These are phyloP conservation scores for Sordariomycetes sp. DNA, from an alignment of 2,329 filamentous ascomycete species.

Conservation along the genomic window DNA sequence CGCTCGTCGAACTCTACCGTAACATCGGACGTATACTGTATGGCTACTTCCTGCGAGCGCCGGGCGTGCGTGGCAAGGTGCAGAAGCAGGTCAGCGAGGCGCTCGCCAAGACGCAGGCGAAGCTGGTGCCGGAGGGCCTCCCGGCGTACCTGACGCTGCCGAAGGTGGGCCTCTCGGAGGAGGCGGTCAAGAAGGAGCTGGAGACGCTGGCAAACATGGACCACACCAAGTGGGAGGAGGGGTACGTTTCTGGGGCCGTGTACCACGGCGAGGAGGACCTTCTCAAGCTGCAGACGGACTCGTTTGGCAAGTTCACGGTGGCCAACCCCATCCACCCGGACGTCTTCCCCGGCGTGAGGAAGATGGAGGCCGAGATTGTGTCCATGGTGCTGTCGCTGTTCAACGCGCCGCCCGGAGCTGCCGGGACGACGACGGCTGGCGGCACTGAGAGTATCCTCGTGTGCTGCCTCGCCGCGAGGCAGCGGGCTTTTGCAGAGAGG, in stretches of 20 bases:
- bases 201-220: slow-evolving; percentile 71
- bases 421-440: slow-evolving; percentile 81
- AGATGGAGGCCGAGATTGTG: slow-evolving; percentile 98
- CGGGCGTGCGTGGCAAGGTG: slow-evolving; percentile 76
- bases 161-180: slow-evolving; percentile 68
- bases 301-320: slow-evolving; percentile 88
- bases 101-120: slow-evolving; percentile 66
- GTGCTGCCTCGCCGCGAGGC: slow-evolving; percentile 80
- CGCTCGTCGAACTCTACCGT: slow-evolving; percentile 60
- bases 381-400: slow-evolving; percentile 89
- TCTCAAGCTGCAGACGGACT: slow-evolving; percentile 75
- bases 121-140: slow-evolving; percentile 64
- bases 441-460: slow-evolving; percentile 96
- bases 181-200: slow-evolving; percentile 69
- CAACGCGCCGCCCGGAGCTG: slow-evolving; percentile 73
- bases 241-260: slow-evolving; percentile 84
- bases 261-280: slow-evolving; percentile 86
- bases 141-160: slow-evolving; percentile 67
- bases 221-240: slow-evolving; percentile 94
- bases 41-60: slow-evolving; percentile 72
- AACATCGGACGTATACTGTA: slow-evolving; percentile 63
- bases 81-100: slow-evolving; percentile 73
- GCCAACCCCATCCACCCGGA: slow-evolving; percentile 96
- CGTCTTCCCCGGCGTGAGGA: slow-evolving; percentile 92
- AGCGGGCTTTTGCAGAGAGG: slow-evolving; percentile 77